Percentiles rank a stretch among this genome's conserved stretches.
Conservation (phyloP, 768 basidiomycete genomes). For the Mycena crocata region DNA sequence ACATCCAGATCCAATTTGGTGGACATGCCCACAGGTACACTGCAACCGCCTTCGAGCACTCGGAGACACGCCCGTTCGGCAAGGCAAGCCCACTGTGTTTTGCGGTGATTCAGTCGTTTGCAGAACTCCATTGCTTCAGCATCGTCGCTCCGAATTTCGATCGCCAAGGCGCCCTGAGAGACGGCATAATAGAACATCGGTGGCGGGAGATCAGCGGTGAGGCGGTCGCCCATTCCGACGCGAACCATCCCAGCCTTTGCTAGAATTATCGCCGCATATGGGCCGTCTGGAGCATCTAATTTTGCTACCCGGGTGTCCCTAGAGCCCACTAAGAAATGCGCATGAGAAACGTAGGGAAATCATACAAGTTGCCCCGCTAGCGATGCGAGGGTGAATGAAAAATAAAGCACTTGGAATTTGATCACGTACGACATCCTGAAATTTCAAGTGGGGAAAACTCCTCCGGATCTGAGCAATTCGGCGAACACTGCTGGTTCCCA, state of each 20-base stretch:
- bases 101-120: conserved; percentile 75
- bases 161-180: conserved; percentile 90
- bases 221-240: conserved; percentile 78
- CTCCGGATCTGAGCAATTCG: conserved; percentile 90
- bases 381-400: conserved; percentile 8
- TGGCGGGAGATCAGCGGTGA: conserved; percentile 77
- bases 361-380: conserved; percentile 90
- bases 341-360: conserved; percentile 11
- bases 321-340: conserved; percentile 14
- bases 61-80: conserved; percentile 91
- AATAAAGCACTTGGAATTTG: not conserved
- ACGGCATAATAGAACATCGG: conserved; percentile 90
- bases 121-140: conserved; percentile 71
- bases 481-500: conserved; percentile 95
- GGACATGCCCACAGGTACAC: conserved; percentile 91
- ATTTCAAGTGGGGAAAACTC: conserved; percentile 78
- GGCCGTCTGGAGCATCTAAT: conserved; percentile 84
- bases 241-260: conserved; percentile 94
- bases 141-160: conserved; percentile 85
- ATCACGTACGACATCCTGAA: conserved; percentile 85
- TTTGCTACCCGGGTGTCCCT: conserved; percentile 95
- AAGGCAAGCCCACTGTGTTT: conserved; percentile 79
- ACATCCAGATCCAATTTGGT: conserved; percentile 53
- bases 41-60: conserved; percentile 96
- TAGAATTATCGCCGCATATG: conserved; percentile 91